Percentiles rank a stretch among this genome's conserved stretches.
phyloP scores from a whole-genome alignment of 805 yeast genomes.

The Ogataea glucozyma region DNA sequence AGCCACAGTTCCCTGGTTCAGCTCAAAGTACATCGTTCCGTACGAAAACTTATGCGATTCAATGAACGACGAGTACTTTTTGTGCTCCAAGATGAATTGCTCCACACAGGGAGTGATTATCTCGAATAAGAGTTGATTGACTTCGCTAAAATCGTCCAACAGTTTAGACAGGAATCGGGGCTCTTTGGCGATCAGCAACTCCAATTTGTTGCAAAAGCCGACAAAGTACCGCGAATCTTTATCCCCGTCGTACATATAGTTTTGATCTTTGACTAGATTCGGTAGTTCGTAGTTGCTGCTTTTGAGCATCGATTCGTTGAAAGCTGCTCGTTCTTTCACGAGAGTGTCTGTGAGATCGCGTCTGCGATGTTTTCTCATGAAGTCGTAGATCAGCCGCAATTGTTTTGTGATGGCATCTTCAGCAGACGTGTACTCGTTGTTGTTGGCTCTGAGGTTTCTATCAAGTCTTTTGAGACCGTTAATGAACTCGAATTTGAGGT shows the following conservation, averaged over 20 bases:
- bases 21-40: constrained; percentile 57
- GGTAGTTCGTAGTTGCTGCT: constrained; percentile 44
- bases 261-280: constrained; percentile 29
- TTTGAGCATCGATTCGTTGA: constrained; percentile 45
- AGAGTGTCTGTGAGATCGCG: constrained; percentile 38
- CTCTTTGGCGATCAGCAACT: constrained; percentile 21
- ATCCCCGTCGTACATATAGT: constrained; percentile 33
- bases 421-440: constrained; percentile 33
- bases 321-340: constrained; percentile 42
- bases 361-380: constrained; percentile 39
- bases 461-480: constrained; percentile 40
- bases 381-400: constrained; percentile 44
- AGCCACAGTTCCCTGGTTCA: constrained; percentile 31
- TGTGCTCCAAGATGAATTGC: constrained; percentile 41
- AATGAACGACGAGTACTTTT: constrained; percentile 40
- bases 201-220: constrained; percentile 18
- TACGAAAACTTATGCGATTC: constrained; percentile 45
- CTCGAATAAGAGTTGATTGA: constrained; percentile 55
- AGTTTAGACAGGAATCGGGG: constrained; percentile 21
- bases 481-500: constrained; percentile 51
- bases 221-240: constrained; percentile 19
- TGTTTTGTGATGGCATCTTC: constrained; percentile 38
- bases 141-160: constrained; percentile 39
- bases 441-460: constrained; percentile 41
- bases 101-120: constrained; percentile 51